Conservation (phyloP, 2,329 filamentous ascomycete genomes). For the Calonectria montana region DNA sequence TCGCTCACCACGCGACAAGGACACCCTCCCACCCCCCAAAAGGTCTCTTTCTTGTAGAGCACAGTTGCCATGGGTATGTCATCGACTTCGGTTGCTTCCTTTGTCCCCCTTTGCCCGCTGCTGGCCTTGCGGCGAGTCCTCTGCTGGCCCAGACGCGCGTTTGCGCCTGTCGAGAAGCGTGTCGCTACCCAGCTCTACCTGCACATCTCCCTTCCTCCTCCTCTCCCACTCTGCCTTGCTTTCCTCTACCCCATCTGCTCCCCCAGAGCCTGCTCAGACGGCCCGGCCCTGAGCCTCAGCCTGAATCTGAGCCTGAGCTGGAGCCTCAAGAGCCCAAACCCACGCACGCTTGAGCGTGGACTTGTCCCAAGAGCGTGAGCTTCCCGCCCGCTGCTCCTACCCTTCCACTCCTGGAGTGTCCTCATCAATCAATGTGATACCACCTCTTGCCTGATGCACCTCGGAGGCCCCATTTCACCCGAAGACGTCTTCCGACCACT, state of each 20-base stretch:
- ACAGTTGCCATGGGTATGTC: conserved; percentile 45
- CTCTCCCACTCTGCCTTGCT: neutral
- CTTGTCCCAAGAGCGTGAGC: conserved; percentile 21
- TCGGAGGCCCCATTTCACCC: conserved; percentile 46
- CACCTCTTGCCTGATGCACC: conserved; percentile 49
- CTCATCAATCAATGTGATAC: conserved; percentile 51
- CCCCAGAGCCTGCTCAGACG: neutral
- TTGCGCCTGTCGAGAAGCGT: conserved; percentile 34
- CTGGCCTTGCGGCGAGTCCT: conserved; percentile 5
- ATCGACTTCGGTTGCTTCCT: conserved; percentile 33
- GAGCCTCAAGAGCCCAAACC: conserved; percentile 13
- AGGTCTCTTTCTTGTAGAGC: conserved; percentile 38
- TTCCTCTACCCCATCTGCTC: neutral
- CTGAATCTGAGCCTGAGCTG: conserved; percentile 28
- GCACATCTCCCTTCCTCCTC: neutral
- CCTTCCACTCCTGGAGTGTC: conserved; percentile 46
- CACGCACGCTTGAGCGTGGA: conserved; percentile 32
- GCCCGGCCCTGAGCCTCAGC: conserved; percentile 30
- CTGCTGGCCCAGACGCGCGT: conserved; percentile 32
- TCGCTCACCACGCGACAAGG: conserved; percentile 43
- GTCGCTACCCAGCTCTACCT: conserved; percentile 26
- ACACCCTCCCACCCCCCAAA: conserved; percentile 39
- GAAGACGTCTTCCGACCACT: conserved; percentile 42
- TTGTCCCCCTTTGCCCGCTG: neutral
- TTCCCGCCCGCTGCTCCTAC: conserved; percentile 3